These are phyloP conservation scores for Pichia sp. DNA, from an alignment of 1,139 yeast species.

Conservation along the genomic window DNA sequence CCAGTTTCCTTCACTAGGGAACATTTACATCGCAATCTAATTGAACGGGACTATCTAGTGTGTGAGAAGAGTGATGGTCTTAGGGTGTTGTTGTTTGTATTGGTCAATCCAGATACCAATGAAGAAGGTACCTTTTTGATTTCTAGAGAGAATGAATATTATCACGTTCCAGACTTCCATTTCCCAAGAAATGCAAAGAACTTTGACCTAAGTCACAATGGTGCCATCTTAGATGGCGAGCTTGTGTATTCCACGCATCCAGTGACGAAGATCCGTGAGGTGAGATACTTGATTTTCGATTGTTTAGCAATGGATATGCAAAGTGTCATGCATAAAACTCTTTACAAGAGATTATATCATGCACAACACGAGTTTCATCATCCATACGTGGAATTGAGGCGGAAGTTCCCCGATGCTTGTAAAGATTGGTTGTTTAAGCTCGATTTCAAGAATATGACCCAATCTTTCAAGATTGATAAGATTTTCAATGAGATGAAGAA, in stretches of 20 bases:
- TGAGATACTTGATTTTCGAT: constrained; percentile 84
- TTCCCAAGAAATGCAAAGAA: constrained; percentile 61
- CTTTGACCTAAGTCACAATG: constrained; percentile 62
- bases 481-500: constrained; percentile 70
- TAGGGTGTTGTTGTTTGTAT: constrained; percentile 62
- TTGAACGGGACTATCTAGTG: constrained; percentile 68
- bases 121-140: constrained; percentile 73
- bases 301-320: constrained; percentile 79
- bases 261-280: constrained; percentile 47
- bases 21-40: constrained; percentile 59
- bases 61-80: constrained; percentile 97
- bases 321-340: constrained; percentile 57
- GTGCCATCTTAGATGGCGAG: constrained; percentile 91
- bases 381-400: constrained; percentile 71
- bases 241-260: constrained; percentile 52
- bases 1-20: constrained; percentile 83
- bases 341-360: constrained; percentile 81
- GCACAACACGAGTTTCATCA: constrained; percentile 74
- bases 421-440: constrained; percentile 78
- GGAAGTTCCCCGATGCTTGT: constrained; percentile 63
- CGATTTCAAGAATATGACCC: constrained; percentile 81
- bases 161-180: constrained; percentile 72
- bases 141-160: constrained; percentile 84
- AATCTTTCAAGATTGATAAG: constrained; percentile 68
- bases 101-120: constrained; percentile 64